phyloP scores from a whole-genome alignment of 129 eudicot species.

The Flaveria robusta region DNA sequence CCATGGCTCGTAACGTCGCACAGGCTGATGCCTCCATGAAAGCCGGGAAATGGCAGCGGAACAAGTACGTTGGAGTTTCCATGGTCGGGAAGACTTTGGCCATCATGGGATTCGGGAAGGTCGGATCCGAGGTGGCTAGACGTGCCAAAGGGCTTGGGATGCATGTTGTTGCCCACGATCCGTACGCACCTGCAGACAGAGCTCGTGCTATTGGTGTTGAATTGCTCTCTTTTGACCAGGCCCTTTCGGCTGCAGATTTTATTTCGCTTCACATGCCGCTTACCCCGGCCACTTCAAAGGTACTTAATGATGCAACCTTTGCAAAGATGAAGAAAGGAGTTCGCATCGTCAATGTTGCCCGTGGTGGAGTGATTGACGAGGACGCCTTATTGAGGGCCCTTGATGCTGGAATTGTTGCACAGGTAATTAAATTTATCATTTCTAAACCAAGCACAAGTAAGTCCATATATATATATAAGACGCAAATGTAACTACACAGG shows the following conservation, averaged over 20 bases:
- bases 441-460: too few relatives aligned
- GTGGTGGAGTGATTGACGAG: conserved; percentile 84
- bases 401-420: conserved; percentile 65
- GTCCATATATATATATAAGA: too few relatives aligned
- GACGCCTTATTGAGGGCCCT: conserved; percentile 82
- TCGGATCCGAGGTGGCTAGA: conserved; percentile 85
- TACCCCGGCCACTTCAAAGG: conserved; percentile 63
- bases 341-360: conserved; percentile 70
- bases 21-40: conserved; percentile 78
- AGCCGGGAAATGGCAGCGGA: conserved; percentile 74
- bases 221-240: conserved; percentile 62
- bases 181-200: conserved; percentile 78
- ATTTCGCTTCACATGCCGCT: conserved; percentile 88
- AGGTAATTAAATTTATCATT: too few relatives aligned
- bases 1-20: conserved; percentile 79
- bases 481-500: conserved; percentile 34
- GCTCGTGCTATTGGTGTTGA: conserved; percentile 82
- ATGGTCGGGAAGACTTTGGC: conserved; percentile 74
- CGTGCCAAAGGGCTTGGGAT: conserved; percentile 88
- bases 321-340: conserved; percentile 83
- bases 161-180: conserved; percentile 83
- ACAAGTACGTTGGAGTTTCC: conserved; percentile 77
- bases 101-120: conserved; percentile 80
- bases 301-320: conserved; percentile 65
- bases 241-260: conserved; percentile 66